Percentiles rank a stretch among this genome's conserved stretches.
phyloP scores from a whole-genome alignment of 192 early-diverging fungal species.

The Backusella tarrabulga region DNA sequence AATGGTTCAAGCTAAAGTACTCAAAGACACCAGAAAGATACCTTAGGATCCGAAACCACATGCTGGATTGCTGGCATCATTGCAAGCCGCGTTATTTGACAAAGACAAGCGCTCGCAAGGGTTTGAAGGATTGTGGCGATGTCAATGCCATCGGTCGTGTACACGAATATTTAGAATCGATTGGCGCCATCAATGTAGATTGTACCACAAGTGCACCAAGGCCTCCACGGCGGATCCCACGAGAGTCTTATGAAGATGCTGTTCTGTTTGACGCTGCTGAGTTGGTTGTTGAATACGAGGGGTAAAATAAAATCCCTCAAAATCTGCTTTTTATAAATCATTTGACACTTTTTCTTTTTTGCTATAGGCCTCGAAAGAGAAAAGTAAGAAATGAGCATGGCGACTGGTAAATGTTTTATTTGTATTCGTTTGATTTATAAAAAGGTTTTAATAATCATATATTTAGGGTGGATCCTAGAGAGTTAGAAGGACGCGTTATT shows the following conservation, averaged over 20 bases:
- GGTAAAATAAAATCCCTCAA: conserved; percentile 19
- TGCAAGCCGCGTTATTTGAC: conserved; percentile 74
- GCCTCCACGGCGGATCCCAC: conserved; percentile 27
- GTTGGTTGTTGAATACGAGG: conserved; percentile 28
- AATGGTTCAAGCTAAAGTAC: conserved; percentile 69
- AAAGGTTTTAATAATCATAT: neutral
- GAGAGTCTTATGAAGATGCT: conserved; percentile 13
- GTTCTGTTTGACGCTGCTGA: conserved; percentile 25
- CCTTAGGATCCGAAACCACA: conserved; percentile 83
- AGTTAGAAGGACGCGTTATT: conserved; percentile 55
- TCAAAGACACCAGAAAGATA: conserved; percentile 90
- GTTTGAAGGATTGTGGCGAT: conserved; percentile 83
- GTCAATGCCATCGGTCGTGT: conserved; percentile 92
- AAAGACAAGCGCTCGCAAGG: conserved; percentile 75
- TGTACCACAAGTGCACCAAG: conserved; percentile 47
- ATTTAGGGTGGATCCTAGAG: conserved; percentile 53
- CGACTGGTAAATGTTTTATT: conserved; percentile 50
- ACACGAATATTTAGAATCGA: conserved; percentile 77
- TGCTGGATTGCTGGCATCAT: conserved; percentile 75
- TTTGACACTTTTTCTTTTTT: neutral
- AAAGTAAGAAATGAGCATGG: conserved; percentile 61
- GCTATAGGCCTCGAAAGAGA: conserved; percentile 44
- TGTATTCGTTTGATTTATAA: neutral
- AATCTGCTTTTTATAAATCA: neutral
- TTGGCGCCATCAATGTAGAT: conserved; percentile 78